Evolutionary conservation across 1,284 basidiomycete genomes (phyloP), one percentile per base, ranked within the genome.

Genomic region (Tremellales sp.): DNA sequence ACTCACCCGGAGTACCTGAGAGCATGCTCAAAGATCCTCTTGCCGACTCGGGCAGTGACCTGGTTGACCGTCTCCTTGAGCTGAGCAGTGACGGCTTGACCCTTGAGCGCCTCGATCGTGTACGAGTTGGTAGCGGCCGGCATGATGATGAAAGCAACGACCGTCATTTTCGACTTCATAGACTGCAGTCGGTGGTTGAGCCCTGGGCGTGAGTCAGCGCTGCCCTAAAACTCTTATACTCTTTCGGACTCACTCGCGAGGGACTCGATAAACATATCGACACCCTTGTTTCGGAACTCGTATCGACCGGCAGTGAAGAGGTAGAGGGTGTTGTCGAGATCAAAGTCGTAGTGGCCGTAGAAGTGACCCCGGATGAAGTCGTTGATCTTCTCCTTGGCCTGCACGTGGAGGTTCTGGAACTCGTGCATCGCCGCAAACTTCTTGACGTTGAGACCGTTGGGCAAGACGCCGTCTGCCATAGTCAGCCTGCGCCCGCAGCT

Each of bases 221-320:
- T 33, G 15, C 29, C 15, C 8, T 8, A 15, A 31, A 15, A 8
- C 13, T 19, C 22, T n/a, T 27, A 33, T 2, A 25, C 2, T 25
- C 39, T 35, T 21, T 6, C n/a, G 27, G 43, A 23, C 76, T 60
- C 48, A 75, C 91, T 87, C 25, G 94, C 93, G 49, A 98, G 82
- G 24, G 87, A 83, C 76, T 98, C 94, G 65, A 98, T 93, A 73
- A 97, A 98, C 92, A 98, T 96, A 74, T 98, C 94, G 39, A 97
- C 91, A 61, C 94, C 94, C 79, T 98, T 98, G 80, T 98, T 98
- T 41, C 94, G 82, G 75, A 96, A 97, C 75, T 98, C 94, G 75
- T 98, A 98, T 43, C 94, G 84, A 42, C 94, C 94, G n/a, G 94
- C 94, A 13, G 91, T 97, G 78, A 98, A 98, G 81, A 97, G 84